These are phyloP conservation scores for Diaporthe sp. DNA, from an alignment of 2,329 filamentous ascomycete species.

Conservation along the genomic window DNA sequence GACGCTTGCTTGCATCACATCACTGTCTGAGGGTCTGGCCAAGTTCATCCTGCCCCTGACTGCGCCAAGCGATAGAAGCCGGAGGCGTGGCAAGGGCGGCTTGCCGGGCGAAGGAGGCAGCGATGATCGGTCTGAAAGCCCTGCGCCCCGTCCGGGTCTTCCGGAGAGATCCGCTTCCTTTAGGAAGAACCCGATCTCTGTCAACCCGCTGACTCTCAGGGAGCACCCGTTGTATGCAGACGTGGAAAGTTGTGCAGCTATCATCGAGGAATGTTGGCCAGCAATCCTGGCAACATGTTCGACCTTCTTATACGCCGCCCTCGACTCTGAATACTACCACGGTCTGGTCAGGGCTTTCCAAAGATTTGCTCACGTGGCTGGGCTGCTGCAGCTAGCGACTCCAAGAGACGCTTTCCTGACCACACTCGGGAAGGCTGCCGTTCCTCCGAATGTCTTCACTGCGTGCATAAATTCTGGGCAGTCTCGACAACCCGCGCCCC, in stretches of 20 bases:
- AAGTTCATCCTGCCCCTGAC: slow-evolving; percentile 95
- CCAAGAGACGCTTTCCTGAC: slow-evolving; percentile 96
- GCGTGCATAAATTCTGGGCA: slow-evolving; percentile 68
- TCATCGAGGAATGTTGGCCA: slow-evolving; percentile 95
- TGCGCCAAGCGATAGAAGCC: slow-evolving; percentile 79
- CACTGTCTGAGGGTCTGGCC: slow-evolving; percentile 90
- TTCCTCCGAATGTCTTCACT: slow-evolving; percentile 83
- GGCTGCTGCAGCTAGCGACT: slow-evolving; percentile 84
- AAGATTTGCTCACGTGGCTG: slow-evolving; percentile 94
- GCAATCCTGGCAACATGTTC: slow-evolving; percentile 95
- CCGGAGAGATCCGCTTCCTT: slow-evolving; percentile 76
- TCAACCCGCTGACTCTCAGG: slow-evolving; percentile 85
- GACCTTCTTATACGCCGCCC: slow-evolving; percentile 90
- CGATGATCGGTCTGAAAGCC: slow-evolving; percentile 53
- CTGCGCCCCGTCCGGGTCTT: slow-evolving; percentile 49
- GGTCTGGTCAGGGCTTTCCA: slow-evolving; percentile 93
- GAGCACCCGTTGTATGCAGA: slow-evolving; percentile 79
- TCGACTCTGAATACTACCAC: slow-evolving; percentile 96
- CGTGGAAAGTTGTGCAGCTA: slow-evolving; percentile 81
- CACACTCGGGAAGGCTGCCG: slow-evolving; percentile 91
- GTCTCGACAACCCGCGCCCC: slow-evolving; percentile 58
- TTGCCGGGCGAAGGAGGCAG: slow-evolving; percentile 47
- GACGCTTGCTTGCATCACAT: slow-evolving; percentile 88
- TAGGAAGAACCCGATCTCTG: slow-evolving; percentile 81
- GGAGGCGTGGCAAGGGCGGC: slow-evolving; percentile 63